Base-by-base conservation (phyloP, 306 rosid species). In the Sophora flavescens region DNA sequence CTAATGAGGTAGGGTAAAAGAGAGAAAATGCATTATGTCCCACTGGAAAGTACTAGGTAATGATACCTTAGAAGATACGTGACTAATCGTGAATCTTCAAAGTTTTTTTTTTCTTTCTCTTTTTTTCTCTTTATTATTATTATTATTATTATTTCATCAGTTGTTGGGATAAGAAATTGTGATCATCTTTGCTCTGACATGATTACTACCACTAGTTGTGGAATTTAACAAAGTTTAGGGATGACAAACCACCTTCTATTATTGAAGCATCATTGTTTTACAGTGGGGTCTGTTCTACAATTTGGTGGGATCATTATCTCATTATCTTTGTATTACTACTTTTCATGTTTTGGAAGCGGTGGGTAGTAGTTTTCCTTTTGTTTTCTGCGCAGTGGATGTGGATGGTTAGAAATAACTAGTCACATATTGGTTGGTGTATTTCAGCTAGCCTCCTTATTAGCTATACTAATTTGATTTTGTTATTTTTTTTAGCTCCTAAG, bases 181-280 rank as follows among this genome's bases (percentile, higher is more conserved):
- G 85, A 4, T 76, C n/a, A 72, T 82, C 67, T 84, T 80, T 78
- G 83, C 10, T 13, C 65, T 58, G 86, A 54, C 15, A 87, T 86
- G 86, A 91, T 87, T 84, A 85, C 89, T 68, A 64, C 76, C 93
- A 86, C 87, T 77, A 63, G 76, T 11, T 47, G 83, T 58, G 70
- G 80, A 58, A 62, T 64, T 64, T 66, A 78, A 83, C 77, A 77
- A 84, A 78, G 82, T 75, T 63, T 44, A 30, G 30, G 32, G 66
- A 44, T 18, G 81, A 30, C 47, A 56, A 56, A 48, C 56, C 58
- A 28, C 17, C 72, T 80, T 67, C 73, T 28, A 84, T 87, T 80
- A 91, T 87, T 91, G 86, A 64, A 18, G 72, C 78, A 85, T 91
- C 86, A 85, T 87, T 89, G 81, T 63, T 70, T 54, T 14, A 51